Conservation (phyloP, 345 rosid genomes). For the Salix brachista region DNA sequence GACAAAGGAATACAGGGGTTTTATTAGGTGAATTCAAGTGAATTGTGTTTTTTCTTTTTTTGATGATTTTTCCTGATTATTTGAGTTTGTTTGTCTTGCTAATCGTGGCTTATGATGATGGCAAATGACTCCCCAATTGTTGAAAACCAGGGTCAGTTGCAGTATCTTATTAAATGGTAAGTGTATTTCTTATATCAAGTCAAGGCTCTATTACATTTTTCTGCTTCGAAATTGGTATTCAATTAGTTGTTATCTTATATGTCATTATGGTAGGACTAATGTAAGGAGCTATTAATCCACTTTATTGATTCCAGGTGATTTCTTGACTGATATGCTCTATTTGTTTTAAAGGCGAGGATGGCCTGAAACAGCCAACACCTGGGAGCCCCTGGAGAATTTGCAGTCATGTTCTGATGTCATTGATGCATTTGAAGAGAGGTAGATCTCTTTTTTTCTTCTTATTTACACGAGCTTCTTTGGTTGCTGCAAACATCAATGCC, state of each 20-base stretch:
- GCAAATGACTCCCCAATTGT: conserved; percentile 5
- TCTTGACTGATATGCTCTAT: background rate
- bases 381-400: conserved; percentile 98
- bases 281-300: background rate
- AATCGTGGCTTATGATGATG: conserved; percentile 5
- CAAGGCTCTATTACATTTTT: background rate
- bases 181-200: conserved; percentile 17
- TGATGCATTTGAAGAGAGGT: conserved; percentile 94
- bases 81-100: conserved; percentile 2
- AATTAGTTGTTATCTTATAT: background rate
- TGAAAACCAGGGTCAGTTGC: conserved; percentile 69
- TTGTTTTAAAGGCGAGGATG: conserved; percentile 82
- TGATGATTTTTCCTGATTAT: background rate
- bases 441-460: conserved; percentile 6
- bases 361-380: conserved; percentile 93
- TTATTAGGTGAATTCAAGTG: background rate
- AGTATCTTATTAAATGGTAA: conserved; percentile 97
- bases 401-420: conserved; percentile 88
- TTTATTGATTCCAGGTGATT: background rate
- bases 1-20: too few species aligned
- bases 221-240: background rate
- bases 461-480: background rate
- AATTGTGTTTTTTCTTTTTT: background rate
- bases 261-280: background rate
- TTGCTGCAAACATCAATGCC: background rate